A percentile compares a stretch with the other conserved stretches of the same genome.
phyloP scores from a whole-genome alignment of 129 eudicot species.

The Arctium minus region DNA sequence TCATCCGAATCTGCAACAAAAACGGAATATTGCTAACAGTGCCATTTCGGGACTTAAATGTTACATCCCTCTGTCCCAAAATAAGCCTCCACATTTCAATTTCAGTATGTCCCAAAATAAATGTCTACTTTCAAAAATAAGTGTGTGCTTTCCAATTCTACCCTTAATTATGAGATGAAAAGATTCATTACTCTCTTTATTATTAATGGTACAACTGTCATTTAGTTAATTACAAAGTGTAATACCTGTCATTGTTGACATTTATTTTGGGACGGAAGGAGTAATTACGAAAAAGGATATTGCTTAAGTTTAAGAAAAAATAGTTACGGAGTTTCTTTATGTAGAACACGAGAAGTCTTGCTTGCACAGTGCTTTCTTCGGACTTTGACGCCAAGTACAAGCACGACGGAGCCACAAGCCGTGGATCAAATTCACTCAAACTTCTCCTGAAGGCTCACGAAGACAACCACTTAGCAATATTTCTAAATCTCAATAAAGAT shows the following conservation, averaged over 20 bases:
- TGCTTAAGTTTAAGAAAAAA: background rate
- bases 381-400: conserved; percentile 96
- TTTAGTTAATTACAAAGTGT: too few relatives aligned
- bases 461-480: background rate
- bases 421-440: conserved; percentile 91
- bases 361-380: conserved; percentile 98
- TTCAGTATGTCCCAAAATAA: background rate
- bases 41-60: background rate
- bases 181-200: background rate
- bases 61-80: background rate
- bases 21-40: background rate
- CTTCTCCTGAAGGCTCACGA: conserved; percentile 49
- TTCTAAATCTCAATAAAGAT: background rate
- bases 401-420: conserved; percentile 91
- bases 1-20: conserved; percentile 70
- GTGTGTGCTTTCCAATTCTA: background rate
- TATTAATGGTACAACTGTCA: background rate
- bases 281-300: background rate
- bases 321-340: conserved; percentile 69
- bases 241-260: background rate
- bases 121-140: background rate
- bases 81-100: background rate
- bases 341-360: conserved; percentile 85
- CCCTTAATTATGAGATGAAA: background rate
- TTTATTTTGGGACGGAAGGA: background rate